Conservation (phyloP, 164 flowering plant genomes). For the Warburgia ugandensis region DNA sequence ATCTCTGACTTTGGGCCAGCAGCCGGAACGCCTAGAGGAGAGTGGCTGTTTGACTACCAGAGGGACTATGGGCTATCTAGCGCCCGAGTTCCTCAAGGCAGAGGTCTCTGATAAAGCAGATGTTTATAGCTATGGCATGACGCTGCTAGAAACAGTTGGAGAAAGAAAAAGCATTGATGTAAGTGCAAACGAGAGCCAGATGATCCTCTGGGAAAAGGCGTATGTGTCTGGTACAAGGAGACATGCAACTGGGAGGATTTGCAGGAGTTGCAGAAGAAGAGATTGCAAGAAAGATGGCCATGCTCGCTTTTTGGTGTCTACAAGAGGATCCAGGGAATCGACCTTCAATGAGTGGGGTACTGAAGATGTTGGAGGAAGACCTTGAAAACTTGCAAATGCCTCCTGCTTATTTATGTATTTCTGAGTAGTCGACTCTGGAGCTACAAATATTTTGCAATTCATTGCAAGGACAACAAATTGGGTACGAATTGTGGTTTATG, state of each 20-base stretch:
- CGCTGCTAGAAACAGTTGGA: conserved; percentile 8
- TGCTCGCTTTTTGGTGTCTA: conserved; percentile 5
- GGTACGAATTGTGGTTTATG: too few relatives aligned
- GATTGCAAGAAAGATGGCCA: conserved; percentile 6
- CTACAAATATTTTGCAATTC: too few relatives aligned
- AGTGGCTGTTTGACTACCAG: background rate
- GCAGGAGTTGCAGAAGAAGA: background rate
- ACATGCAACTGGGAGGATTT: background rate
- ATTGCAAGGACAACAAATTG: too few relatives aligned
- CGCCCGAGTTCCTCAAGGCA: conserved; percentile 4
- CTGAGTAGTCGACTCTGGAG: too few relatives aligned
- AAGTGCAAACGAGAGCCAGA: background rate
- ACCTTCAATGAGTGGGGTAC: conserved; percentile 7
- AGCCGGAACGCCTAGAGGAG: background rate
- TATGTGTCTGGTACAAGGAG: too few relatives aligned
- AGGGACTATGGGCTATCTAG: conserved; percentile 2
- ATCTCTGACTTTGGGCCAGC: conserved; percentile 10
- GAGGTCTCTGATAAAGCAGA: conserved; percentile 5
- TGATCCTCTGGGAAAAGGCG: background rate
- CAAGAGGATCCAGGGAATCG: background rate
- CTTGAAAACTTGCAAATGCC: too few relatives aligned
- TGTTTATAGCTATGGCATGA: conserved; percentile 10
- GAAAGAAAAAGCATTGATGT: conserved; percentile 5
- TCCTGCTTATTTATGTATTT: too few relatives aligned
- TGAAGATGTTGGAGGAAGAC: conserved; percentile 7